Evolutionary conservation across 2,329 filamentous ascomycete genomes (phyloP).

Genomic region (Exophiala bonariae): DNA sequence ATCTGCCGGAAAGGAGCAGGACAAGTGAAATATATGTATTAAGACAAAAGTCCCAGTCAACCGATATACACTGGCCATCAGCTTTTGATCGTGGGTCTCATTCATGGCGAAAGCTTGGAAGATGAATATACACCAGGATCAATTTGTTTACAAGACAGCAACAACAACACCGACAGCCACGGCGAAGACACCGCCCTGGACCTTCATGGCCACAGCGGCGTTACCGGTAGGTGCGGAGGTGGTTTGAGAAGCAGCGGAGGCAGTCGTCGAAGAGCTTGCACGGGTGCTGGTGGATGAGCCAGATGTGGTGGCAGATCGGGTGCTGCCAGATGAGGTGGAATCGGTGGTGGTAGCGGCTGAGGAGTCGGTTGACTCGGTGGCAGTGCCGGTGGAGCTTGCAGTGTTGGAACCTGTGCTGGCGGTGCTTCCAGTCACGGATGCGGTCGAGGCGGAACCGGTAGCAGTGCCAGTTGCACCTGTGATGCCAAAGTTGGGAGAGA

Average conservation of each 20-base stretch:
- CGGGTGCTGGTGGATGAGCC: not conserved
- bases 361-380: conserved; percentile 17
- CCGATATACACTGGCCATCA: too few relatives aligned
- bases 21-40: too few relatives aligned
- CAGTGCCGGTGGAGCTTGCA: conserved; percentile 17
- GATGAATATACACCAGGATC: not conserved
- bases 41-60: too few relatives aligned
- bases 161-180: conserved; percentile 36
- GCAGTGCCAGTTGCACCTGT: conserved; percentile 44
- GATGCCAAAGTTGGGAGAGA: conserved; percentile 53
- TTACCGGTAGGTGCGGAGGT: conserved; percentile 37
- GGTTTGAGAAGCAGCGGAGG: conserved; percentile 13
- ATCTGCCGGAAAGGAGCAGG: too few relatives aligned
- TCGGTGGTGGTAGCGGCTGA: conserved; percentile 26
- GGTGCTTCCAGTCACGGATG: conserved; percentile 32
- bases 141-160: conserved; percentile 34
- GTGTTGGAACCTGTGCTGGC: conserved; percentile 26
- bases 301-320: conserved; percentile 18
- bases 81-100: not conserved
- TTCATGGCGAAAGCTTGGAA: not conserved
- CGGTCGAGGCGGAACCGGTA: conserved; percentile 30
- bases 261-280: too few relatives aligned
- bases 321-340: too few relatives aligned
- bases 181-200: conserved; percentile 38
- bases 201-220: conserved; percentile 32